Base-by-base conservation (phyloP, 148 eudicot genomes). In the Limonium bicolor region DNA sequence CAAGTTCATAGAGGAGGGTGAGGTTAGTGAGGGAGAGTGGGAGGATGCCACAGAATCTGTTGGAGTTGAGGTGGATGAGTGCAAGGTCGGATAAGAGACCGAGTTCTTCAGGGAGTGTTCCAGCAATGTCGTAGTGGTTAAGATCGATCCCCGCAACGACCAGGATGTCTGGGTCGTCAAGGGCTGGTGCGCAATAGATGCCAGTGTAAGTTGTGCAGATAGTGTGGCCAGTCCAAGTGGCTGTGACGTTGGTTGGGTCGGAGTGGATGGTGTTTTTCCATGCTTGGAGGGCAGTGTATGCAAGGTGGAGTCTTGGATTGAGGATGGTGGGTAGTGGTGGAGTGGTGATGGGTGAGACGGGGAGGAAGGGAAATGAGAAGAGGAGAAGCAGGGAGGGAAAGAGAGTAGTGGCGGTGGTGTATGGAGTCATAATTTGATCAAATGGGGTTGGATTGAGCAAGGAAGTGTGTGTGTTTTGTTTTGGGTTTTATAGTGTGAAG, bases 181-280 rank as follows among this genome's bases (percentile, higher is more conserved):
- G 61, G 3, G 53, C 20, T 1, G 67, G 58, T 7, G 71, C 64
- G 25, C 93, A 81, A 51, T 22, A 77, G 12, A 81, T 27, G 4
- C 93, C 93, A 2, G 47, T 51, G 74, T 81, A 81, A 70, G 43
- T 62, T n/a, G n/a, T n/a, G 59, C 93, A 81, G 0, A 81, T 82
- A 5, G 62, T 51, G 10, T 64, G 60, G 31, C 93, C 86, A 28
- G 61, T 49, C 93, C 93, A 81, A 57, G 70, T 64, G 43, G 73
- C 32, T 2, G 93, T 81, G 62, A 61, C 55, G 69, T 81, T 77
- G 16, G 30, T 25, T 0, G 93, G 93, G 56, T 81, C 93, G 3
- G 85, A 81, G 63, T 58, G 55, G 53, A 81, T 81, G 0, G 64
- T 69, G 1, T 36, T 41, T 34, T 81, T 81, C 93, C 93, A 81